Evolutionary conservation across 1,284 basidiomycete species (phyloP), one percentile per base, ranked within the genome.

Genomic region (Pholiota adiposa): DNA sequence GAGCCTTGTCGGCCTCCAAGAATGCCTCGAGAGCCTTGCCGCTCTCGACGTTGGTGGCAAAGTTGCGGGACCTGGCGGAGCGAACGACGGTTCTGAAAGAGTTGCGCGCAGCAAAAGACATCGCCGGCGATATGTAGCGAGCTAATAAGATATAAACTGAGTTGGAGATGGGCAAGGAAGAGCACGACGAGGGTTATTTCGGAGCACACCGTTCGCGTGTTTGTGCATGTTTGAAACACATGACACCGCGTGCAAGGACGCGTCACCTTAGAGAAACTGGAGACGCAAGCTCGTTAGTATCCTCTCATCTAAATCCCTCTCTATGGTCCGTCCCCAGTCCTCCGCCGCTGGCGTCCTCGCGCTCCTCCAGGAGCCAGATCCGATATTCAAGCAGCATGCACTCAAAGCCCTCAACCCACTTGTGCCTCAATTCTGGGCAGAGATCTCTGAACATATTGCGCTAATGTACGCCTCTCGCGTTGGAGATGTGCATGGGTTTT

Each of bases 381-480:
- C 89, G 34, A 78, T 90, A 52, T 89, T 98, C 72, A 93, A 95
- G 70, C 87, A 94, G 66, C 91, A 97, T 81, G 96, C 96, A 19
- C 87, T 98, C 68, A 85, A 87, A 60, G 86, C 89, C 56, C 83
- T 98, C 58, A 89, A 89, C 70, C 79, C 85, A 23, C 85, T 97
- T 55, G 93, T 98, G 8, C 87, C 94, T 43, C 90, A 94, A 70
- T 97, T 97, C 77, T 98, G 96, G 96, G 91, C 96, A 55, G 96
- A 98, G 82, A 96, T 98, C 71, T 95, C 94, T 69, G 96, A 98
- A 75, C 88, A 94, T 73, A 89, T 98, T 67, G 84, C 92, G 38
- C 81, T 88, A 62, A 94, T 98, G 95, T 94, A 72, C 71, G 92
- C 83, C 29, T 12, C 51, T 60, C 55, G 53, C 50, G 52, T 33